These are phyloP conservation scores for Fusarium mexicanum DNA, from an alignment of 2,329 filamentous ascomycete genomes.

Conservation along the genomic window DNA sequence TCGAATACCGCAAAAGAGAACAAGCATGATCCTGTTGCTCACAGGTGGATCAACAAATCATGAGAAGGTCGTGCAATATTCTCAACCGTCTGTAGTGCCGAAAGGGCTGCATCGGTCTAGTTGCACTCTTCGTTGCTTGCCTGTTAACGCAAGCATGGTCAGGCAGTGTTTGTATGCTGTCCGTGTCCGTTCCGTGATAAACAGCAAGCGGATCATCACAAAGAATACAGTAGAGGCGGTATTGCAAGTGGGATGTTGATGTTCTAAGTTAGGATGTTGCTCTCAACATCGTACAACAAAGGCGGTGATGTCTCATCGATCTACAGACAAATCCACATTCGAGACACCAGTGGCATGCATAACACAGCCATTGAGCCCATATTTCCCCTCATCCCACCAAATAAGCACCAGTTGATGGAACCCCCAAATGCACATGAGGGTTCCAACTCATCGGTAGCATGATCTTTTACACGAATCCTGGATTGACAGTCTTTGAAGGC, in stretches of 20 bases:
- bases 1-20: constrained; percentile 2
- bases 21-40: constrained; percentile 7
- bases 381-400: not conserved
- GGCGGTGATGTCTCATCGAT: constrained; percentile 32
- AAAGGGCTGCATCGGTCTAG: not conserved
- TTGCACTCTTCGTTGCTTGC: not conserved
- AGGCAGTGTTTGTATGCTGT: constrained; percentile 15
- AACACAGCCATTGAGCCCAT: constrained; percentile 3
- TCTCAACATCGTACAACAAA: constrained; percentile 37
- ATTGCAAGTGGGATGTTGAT: constrained; percentile 22
- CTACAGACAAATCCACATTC: not conserved
- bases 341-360: constrained; percentile 14
- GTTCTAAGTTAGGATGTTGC: not conserved
- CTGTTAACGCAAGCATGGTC: constrained; percentile 20
- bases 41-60: constrained; percentile 22
- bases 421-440: not conserved
- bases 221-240: not conserved
- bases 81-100: not conserved
- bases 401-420: not conserved
- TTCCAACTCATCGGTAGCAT: constrained; percentile 16
- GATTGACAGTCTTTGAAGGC: not conserved
- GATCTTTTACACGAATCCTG: not conserved
- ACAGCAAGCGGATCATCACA: constrained; percentile 18
- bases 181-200: not conserved
- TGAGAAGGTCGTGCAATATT: constrained; percentile 6